Evolutionary conservation across 805 yeast species (phyloP).

Genomic region (Yamadazyma ubonensis): DNA sequence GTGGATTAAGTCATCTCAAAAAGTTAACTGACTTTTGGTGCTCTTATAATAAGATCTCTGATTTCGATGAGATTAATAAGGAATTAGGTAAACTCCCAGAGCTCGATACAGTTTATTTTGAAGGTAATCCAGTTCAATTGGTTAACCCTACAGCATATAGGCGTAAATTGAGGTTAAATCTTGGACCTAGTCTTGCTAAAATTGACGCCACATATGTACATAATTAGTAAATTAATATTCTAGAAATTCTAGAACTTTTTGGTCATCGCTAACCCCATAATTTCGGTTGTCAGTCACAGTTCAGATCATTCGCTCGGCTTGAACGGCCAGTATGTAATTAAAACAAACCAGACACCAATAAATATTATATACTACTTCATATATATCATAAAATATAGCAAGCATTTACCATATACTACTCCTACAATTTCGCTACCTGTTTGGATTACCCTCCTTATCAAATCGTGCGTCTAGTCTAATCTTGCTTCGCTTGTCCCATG

Average conservation of each 20-base stretch:
- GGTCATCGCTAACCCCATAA: neutral
- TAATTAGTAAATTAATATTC: neutral
- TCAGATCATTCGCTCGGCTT: neutral
- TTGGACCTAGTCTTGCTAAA: conserved; percentile 71
- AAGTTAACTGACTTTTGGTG: conserved; percentile 94
- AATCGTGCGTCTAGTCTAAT: neutral
- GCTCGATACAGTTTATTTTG: conserved; percentile 88
- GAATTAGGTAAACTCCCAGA: conserved; percentile 61
- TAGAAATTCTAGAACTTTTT: neutral
- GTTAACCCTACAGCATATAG: conserved; percentile 78
- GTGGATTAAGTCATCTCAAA: conserved; percentile 60
- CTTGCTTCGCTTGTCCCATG: conserved; percentile 3
- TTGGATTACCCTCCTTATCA: neutral
- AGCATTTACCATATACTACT: too few relatives aligned
- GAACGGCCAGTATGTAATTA: neutral
- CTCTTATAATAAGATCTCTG: conserved; percentile 67
- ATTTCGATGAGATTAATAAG: conserved; percentile 65
- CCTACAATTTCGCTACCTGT: neutral
- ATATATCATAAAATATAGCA: too few relatives aligned
- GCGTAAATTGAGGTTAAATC: conserved; percentile 70
- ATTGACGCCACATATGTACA: conserved; percentile 84
- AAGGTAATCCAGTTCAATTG: conserved; percentile 84
- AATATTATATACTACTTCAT: too few relatives aligned
- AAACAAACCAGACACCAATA: too few relatives aligned
- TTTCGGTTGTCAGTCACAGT: neutral